Conservation (phyloP, 306 rosid genomes). For the Hippophae tibetana region DNA sequence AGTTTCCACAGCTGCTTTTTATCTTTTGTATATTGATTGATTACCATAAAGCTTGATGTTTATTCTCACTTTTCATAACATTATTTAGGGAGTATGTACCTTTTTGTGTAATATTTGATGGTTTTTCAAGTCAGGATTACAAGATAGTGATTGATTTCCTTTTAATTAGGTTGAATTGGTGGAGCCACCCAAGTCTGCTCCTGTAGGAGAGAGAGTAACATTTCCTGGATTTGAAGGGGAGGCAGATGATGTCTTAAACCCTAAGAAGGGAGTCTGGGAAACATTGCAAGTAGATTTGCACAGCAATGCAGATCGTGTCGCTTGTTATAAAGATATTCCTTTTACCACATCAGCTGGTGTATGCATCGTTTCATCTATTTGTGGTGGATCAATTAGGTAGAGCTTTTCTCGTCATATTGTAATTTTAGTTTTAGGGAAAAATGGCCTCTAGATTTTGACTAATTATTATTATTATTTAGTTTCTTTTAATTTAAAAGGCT, state of each 20-base stretch:
- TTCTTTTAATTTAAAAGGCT: too few relatives aligned
- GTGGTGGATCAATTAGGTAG: constrained; percentile 56
- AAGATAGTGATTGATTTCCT: neutral
- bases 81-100: too few relatives aligned
- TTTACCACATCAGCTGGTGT: constrained; percentile 75
- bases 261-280: constrained; percentile 94
- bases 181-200: constrained; percentile 68
- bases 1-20: too few relatives aligned
- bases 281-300: constrained; percentile 77
- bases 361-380: constrained; percentile 70
- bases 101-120: too few relatives aligned
- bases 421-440: too few relatives aligned
- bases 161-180: constrained; percentile 66
- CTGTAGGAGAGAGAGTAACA: constrained; percentile 60
- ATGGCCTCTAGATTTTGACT: too few relatives aligned
- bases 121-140: too few relatives aligned
- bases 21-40: too few relatives aligned
- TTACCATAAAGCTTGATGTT: too few relatives aligned
- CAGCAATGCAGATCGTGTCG: constrained; percentile 41
- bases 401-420: neutral
- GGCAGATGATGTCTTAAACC: constrained; percentile 71
- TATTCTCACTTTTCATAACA: too few relatives aligned
- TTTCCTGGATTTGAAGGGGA: constrained; percentile 59
- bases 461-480: too few relatives aligned
- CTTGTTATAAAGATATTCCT: constrained; percentile 68